Evolutionary conservation across 192 early-diverging fungal genomes (phyloP).

Genomic region (Umbelopsis sp.): DNA sequence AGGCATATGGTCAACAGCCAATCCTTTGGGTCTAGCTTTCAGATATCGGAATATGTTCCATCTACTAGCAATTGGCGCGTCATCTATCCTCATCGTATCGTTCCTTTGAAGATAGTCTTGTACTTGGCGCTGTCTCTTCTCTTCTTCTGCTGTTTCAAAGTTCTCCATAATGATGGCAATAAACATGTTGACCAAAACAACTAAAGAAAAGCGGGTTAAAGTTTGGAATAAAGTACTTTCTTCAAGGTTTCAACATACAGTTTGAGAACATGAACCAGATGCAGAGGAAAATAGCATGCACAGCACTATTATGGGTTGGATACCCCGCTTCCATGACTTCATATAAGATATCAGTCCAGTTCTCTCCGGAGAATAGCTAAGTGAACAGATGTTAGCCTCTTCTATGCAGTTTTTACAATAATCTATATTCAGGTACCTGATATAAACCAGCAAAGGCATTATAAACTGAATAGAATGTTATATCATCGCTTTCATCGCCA

Average conservation of each 20-base stretch:
- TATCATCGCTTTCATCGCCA: conserved; percentile 24
- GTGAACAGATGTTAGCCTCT: conserved; percentile 1
- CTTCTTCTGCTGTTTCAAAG: conserved; percentile 61
- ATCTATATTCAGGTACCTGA: conserved; percentile 40
- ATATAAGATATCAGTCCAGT: conserved; percentile 64
- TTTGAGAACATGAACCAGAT: conserved; percentile 61
- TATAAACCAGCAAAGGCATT: conserved; percentile 56
- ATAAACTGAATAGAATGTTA: conserved; percentile 54
- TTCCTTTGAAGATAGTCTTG: conserved; percentile 42
- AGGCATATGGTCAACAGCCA: conserved; percentile 47
- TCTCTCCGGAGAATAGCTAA: conserved; percentile 63
- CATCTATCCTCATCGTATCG: conserved; percentile 32
- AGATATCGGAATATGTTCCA: conserved; percentile 57
- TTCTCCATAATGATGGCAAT: conserved; percentile 70
- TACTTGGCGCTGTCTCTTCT: conserved; percentile 55
- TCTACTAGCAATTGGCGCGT: conserved; percentile 46
- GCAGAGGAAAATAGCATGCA: conserved; percentile 52
- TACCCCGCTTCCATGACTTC: conserved; percentile 45
- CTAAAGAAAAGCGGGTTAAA: conserved; percentile 30
- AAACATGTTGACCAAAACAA: conserved; percentile 65
- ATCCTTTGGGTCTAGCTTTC: conserved; percentile 49
- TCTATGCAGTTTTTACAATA: background rate
- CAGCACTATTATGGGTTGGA: conserved; percentile 33
- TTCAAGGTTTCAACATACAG: conserved; percentile 45
- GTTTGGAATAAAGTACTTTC: no score